phyloP scores from a whole-genome alignment of 2,329 filamentous ascomycete species.

The Pseudophaeomoniella oleicola region DNA sequence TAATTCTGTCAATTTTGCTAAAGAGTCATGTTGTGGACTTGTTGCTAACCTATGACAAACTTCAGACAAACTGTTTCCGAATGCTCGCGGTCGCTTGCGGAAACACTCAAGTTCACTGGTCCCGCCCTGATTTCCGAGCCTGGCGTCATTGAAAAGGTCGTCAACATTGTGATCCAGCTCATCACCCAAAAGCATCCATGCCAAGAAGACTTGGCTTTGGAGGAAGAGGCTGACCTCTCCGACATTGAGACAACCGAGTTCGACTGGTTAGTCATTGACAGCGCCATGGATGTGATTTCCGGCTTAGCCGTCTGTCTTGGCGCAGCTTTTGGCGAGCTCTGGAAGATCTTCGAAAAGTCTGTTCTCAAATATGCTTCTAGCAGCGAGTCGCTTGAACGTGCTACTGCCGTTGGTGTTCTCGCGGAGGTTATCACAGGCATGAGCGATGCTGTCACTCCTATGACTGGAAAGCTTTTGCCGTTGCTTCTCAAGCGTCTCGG shows the following conservation, averaged over 20 bases:
- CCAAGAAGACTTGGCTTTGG: constrained; percentile 76
- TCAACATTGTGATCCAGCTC: constrained; percentile 60
- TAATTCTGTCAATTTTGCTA: too few relatives aligned
- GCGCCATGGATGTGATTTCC: constrained; percentile 77
- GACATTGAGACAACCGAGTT: constrained; percentile 80
- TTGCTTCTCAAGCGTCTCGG: constrained; percentile 72
- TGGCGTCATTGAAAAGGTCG: constrained; percentile 55
- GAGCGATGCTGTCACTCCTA: constrained; percentile 65
- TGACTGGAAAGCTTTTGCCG: constrained; percentile 62
- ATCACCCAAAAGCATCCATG: constrained; percentile 85
- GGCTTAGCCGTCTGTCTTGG: constrained; percentile 74
- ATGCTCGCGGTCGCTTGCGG: constrained; percentile 85
- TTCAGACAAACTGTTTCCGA: constrained; percentile 78
- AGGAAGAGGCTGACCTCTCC: constrained; percentile 60
- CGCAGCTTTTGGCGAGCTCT: constrained; percentile 66
- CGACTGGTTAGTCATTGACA: constrained; percentile 94
- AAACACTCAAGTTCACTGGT: constrained; percentile 79
- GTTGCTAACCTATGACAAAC: constrained; percentile 22
- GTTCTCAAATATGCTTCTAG: constrained; percentile 78
- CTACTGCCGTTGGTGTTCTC: constrained; percentile 78
- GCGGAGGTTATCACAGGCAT: constrained; percentile 83
- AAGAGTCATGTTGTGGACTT: too few relatives aligned
- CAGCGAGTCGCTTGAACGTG: constrained; percentile 74
- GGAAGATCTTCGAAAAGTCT: constrained; percentile 91
- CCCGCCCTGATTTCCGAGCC: constrained; percentile 66